phyloP scores from a whole-genome alignment of 257 asterid species.

The Phtheirospermum japonicum region DNA sequence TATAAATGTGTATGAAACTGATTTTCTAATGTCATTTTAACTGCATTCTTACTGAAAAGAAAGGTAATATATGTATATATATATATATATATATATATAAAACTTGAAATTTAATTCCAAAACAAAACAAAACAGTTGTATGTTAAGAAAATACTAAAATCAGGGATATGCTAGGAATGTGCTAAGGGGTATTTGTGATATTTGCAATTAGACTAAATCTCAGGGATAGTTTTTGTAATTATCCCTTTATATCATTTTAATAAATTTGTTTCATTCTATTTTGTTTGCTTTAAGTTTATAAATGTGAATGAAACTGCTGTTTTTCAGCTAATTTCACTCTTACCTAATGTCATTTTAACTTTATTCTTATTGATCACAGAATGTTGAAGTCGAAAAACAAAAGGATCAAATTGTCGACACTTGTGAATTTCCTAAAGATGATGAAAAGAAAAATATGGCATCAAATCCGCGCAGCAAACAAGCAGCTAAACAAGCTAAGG shows the following conservation, averaged over 20 bases:
- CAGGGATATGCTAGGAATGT: no score
- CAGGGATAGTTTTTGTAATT: not conserved
- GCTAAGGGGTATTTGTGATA: not conserved
- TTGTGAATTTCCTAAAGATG: conserved; percentile 44
- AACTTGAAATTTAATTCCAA: conserved; percentile 15
- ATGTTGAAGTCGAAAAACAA: conserved; percentile 42
- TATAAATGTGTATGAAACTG: no score
- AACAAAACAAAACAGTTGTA: not conserved
- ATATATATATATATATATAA: no score
- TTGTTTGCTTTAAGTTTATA: no score
- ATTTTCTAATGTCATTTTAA: no score
- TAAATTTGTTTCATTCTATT: not conserved
- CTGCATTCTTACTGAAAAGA: no score
- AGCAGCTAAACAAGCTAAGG: conserved; percentile 44
- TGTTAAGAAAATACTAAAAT: not conserved
- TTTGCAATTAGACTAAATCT: no score
- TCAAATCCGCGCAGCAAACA: conserved; percentile 27
- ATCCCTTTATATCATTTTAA: not conserved
- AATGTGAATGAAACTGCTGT: no score
- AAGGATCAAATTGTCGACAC: conserved; percentile 37
- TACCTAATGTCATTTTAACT: conserved; percentile 4
- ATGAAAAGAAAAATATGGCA: conserved; percentile 32
- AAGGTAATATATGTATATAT: no score
- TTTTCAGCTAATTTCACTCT: not conserved
- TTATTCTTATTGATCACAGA: conserved; percentile 29